These are phyloP conservation scores for Suillus hirtellus DNA, from an alignment of 768 basidiomycete genomes.

Conservation along the genomic window DNA sequence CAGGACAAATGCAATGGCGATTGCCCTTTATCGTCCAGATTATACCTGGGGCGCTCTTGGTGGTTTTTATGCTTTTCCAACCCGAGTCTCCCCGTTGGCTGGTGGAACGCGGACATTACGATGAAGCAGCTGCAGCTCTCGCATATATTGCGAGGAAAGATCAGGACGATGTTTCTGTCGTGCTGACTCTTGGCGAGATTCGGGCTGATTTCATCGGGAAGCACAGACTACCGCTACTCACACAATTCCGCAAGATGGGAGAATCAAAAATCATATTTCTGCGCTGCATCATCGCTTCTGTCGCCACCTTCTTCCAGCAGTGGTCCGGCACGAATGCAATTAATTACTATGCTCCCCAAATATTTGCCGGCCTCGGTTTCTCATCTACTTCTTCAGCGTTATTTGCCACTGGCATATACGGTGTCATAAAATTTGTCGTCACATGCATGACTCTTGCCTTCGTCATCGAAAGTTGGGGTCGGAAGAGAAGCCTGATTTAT, in stretches of 20 bases:
- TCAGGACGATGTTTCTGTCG: slow-evolving; percentile 29
- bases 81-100: slow-evolving; percentile 46
- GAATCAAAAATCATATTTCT: slow-evolving; percentile 23
- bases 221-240: neutral
- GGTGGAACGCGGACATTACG: slow-evolving; percentile 35
- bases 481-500: slow-evolving; percentile 38
- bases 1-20: slow-evolving; percentile 37
- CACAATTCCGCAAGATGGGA: neutral
- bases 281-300: slow-evolving; percentile 33
- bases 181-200: slow-evolving; percentile 27
- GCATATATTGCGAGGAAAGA: slow-evolving; percentile 30
- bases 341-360: slow-evolving; percentile 41
- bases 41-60: slow-evolving; percentile 40
- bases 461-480: slow-evolving; percentile 41
- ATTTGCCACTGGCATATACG: slow-evolving; percentile 43
- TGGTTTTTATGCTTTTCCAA: slow-evolving; percentile 37
- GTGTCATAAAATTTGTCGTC: slow-evolving; percentile 39
- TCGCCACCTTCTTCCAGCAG: slow-evolving; percentile 40
- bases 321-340: slow-evolving; percentile 45
- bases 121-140: slow-evolving; percentile 34
- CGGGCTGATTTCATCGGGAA: neutral
- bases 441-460: slow-evolving; percentile 34
- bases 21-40: slow-evolving; percentile 38
- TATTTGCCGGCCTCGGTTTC: slow-evolving; percentile 39
- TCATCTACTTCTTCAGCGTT: slow-evolving; percentile 32